These are phyloP conservation scores for Acidomyces sp. DNA, from an alignment of 495 filamentous ascomycete genomes.

Conservation along the genomic window DNA sequence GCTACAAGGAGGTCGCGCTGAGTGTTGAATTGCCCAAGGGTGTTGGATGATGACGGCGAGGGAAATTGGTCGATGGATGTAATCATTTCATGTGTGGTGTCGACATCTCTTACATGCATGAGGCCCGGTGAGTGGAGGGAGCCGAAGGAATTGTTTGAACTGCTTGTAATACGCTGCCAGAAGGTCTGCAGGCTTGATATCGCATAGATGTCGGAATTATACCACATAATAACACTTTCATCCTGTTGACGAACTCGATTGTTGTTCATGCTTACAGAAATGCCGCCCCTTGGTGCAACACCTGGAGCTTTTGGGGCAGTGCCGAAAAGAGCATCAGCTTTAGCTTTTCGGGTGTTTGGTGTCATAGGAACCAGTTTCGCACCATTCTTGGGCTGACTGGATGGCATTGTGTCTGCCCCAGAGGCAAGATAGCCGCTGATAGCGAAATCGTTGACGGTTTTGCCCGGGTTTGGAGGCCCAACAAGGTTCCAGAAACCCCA, in stretches of 20 bases:
- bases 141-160: conserved; percentile 9
- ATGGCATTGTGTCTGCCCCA: conserved; percentile 35
- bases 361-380: conserved; percentile 68
- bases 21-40: conserved; percentile 18
- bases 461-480: conserved; percentile 47
- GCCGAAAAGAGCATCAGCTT: conserved; percentile 43
- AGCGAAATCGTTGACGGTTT: conserved; percentile 52
- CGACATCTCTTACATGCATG: conserved; percentile 20
- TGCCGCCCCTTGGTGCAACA: conserved; percentile 43
- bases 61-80: conserved; percentile 23
- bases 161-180: conserved; percentile 25
- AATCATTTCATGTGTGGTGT: conserved; percentile 21
- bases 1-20: conserved; percentile 22
- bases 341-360: conserved; percentile 56
- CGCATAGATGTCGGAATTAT: conserved; percentile 25
- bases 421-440: conserved; percentile 50
- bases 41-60: background rate
- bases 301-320: conserved; percentile 29
- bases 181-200: conserved; percentile 27
- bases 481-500: conserved; percentile 92
- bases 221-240: conserved; percentile 32
- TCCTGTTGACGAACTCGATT: conserved; percentile 19
- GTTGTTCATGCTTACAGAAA: conserved; percentile 38
- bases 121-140: conserved; percentile 24
- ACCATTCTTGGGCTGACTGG: conserved; percentile 16